Conservation (phyloP, 2,329 filamentous ascomycete genomes). For the Atkinsonella texensis region DNA sequence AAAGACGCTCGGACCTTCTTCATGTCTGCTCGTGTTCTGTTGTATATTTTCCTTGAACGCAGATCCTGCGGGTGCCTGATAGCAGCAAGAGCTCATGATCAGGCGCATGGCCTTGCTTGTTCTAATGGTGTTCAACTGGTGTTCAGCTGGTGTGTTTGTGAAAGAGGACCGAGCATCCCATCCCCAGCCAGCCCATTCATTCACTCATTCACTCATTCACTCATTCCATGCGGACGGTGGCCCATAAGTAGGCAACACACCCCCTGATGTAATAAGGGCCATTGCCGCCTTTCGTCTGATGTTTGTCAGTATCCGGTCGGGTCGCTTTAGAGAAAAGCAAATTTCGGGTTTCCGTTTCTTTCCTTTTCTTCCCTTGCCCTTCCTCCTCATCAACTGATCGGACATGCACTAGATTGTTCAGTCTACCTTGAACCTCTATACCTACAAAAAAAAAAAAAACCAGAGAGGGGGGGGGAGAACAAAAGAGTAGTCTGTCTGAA, state of each 20-base stretch:
- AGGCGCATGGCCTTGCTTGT: neutral
- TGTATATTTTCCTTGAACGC: neutral
- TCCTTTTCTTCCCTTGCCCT: too few species aligned
- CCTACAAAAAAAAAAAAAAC: too few species aligned
- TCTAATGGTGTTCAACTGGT: neutral
- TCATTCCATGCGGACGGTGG: neutral
- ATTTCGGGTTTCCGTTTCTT: too few species aligned
- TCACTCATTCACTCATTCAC: too few species aligned
- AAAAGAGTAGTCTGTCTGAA: neutral
- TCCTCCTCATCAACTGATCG: too few species aligned
- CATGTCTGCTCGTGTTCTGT: neutral
- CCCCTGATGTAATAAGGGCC: neutral
- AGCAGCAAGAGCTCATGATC: neutral
- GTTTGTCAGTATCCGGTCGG: too few species aligned
- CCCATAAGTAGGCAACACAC: neutral
- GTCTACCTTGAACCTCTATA: too few species aligned
- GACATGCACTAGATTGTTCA: too few species aligned
- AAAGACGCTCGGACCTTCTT: too few species aligned
- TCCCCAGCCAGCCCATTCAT: too few species aligned
- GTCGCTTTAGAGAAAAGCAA: too few species aligned
- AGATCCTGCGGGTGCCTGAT: neutral
- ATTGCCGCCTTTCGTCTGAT: neutral
- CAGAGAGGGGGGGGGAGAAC: too few species aligned
- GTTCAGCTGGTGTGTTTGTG: neutral
- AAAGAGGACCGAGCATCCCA: neutral